Percentiles rank a stretch among this genome's conserved stretches.
Conservation (phyloP, 306 rosid genomes). For the Calophaca sinica region DNA sequence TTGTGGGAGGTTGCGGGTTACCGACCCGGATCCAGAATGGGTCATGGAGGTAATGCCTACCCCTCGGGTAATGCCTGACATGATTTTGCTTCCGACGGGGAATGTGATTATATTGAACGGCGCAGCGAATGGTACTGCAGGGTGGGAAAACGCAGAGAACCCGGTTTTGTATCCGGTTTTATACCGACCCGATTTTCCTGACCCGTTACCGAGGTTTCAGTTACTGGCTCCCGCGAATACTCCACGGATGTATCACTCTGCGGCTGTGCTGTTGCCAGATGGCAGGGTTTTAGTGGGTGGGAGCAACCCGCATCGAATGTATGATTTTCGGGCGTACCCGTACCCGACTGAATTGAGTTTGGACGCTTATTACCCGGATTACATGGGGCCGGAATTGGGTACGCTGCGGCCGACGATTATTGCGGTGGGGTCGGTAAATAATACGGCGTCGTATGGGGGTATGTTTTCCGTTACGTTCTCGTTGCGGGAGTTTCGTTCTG, state of each 20-base stretch:
- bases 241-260: slow-evolving; percentile 76
- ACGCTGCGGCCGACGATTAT: slow-evolving; percentile 53
- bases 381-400: slow-evolving; percentile 45
- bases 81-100: slow-evolving; percentile 71
- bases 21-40: slow-evolving; percentile 67
- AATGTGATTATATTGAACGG: slow-evolving; percentile 72
- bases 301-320: slow-evolving; percentile 69
- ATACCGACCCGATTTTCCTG: slow-evolving; percentile 44
- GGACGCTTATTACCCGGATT: slow-evolving; percentile 67
- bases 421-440: slow-evolving; percentile 43
- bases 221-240: slow-evolving; percentile 53
- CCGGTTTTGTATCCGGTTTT: slow-evolving; percentile 66
- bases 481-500: slow-evolving; percentile 12
- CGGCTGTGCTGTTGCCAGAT: slow-evolving; percentile 68
- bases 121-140: slow-evolving; percentile 71
- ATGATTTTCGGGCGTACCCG: slow-evolving; percentile 58
- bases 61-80: slow-evolving; percentile 77
- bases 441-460: slow-evolving; percentile 49
- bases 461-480: slow-evolving; percentile 55
- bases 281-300: slow-evolving; percentile 85
- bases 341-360: slow-evolving; percentile 75
- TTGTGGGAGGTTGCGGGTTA: slow-evolving; percentile 65
- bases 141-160: slow-evolving; percentile 69
- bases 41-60: slow-evolving; percentile 70
- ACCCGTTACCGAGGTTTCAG: slow-evolving; percentile 45